These are phyloP conservation scores for Pisolithus albus DNA, from an alignment of 768 basidiomycete genomes.

Conservation along the genomic window DNA sequence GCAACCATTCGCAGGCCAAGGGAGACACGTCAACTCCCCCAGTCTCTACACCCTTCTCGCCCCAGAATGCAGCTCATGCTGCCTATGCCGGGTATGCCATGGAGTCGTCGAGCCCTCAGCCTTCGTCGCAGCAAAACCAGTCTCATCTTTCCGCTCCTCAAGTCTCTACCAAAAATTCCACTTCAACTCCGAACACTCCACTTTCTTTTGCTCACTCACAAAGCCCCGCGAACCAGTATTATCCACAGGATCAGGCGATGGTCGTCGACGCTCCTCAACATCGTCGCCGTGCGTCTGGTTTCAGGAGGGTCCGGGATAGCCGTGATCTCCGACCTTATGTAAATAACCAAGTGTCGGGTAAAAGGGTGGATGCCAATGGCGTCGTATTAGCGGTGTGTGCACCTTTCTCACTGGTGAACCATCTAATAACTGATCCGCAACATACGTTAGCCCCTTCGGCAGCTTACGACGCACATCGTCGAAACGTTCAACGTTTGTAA, in stretches of 20 bases:
- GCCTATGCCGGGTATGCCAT: slow-evolving; percentile 50
- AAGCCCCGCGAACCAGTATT: slow-evolving; percentile 47
- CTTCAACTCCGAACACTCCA: slow-evolving; percentile 67
- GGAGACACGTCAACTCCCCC: slow-evolving; percentile 43
- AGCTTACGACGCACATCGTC: slow-evolving; percentile 78
- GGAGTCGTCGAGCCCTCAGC: slow-evolving; percentile 62
- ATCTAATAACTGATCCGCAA: slow-evolving; percentile 8
- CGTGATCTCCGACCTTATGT: slow-evolving; percentile 75
- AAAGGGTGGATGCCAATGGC: slow-evolving; percentile 74
- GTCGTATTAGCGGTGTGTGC: slow-evolving; percentile 72
- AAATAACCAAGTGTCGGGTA: slow-evolving; percentile 52
- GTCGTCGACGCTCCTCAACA: slow-evolving; percentile 54
- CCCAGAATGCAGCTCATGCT: slow-evolving; percentile 39
- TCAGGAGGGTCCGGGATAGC: slow-evolving; percentile 69
- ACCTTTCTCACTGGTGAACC: background rate
- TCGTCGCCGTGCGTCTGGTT: slow-evolving; percentile 66
- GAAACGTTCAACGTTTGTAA: slow-evolving; percentile 95
- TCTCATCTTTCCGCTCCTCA: slow-evolving; percentile 43
- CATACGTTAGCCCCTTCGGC: slow-evolving; percentile 43
- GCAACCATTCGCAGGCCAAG: slow-evolving; percentile 53
- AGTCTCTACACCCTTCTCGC: slow-evolving; percentile 47
- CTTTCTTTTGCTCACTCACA: slow-evolving; percentile 57
- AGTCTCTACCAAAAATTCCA: slow-evolving; percentile 43
- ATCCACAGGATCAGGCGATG: slow-evolving; percentile 65
- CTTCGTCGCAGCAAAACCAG: slow-evolving; percentile 41